These are phyloP conservation scores for Vitis cinerea DNA, from an alignment of 164 flowering plant genomes.

Conservation along the genomic window DNA sequence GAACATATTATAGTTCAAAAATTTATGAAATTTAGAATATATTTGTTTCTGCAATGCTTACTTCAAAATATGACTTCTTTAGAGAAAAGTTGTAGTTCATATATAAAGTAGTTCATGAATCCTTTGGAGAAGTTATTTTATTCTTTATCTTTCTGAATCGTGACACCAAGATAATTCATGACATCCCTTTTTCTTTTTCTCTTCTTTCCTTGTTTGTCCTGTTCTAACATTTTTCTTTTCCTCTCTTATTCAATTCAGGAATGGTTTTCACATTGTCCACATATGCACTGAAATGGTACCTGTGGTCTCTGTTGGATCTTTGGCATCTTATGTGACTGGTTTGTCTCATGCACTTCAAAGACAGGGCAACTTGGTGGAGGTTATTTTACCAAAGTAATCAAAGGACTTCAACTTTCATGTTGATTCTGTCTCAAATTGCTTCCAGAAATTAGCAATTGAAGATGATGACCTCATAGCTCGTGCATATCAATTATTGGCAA, in stretches of 20 bases:
- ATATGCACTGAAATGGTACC: constrained; percentile 91
- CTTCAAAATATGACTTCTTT: no score
- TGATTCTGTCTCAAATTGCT: not conserved
- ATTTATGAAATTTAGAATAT: no score
- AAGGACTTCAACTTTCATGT: constrained; percentile 7
- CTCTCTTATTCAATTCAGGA: constrained; percentile 39
- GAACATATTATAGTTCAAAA: no score
- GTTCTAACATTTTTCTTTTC: not conserved
- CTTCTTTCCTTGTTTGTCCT: not conserved
- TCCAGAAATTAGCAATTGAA: not conserved
- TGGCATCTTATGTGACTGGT: constrained; percentile 73
- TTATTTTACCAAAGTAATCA: constrained; percentile 81
- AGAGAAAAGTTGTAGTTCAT: no score
- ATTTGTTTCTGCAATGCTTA: no score
- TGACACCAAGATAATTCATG: not conserved
- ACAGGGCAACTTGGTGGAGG: constrained; percentile 78
- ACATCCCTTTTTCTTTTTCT: not conserved
- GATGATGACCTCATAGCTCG: not conserved
- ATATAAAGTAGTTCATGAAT: no score
- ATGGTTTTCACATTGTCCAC: constrained; percentile 62
- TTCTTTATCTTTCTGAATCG: not conserved
- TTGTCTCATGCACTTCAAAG: constrained; percentile 69
- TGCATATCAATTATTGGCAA: no score
- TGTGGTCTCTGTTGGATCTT: constrained; percentile 61
- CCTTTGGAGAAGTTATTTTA: not conserved